Percentiles rank a stretch among this genome's conserved stretches.
phyloP scores from a whole-genome alignment of 1,284 basidiomycete genomes.

The Ceratobasidium sp. region DNA sequence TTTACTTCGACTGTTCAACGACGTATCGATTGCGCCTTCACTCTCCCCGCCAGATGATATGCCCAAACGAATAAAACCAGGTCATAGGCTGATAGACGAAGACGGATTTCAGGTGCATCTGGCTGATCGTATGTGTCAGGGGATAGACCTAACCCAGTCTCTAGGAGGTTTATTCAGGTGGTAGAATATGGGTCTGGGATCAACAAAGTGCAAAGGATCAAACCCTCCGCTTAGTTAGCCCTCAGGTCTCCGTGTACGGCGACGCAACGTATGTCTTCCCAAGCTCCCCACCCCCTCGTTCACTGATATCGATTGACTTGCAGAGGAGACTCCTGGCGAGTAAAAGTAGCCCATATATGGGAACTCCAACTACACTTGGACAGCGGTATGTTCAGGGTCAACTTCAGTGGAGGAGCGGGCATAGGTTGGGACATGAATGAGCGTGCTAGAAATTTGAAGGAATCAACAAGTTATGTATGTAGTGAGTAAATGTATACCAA shows the following conservation, averaged over 20 bases:
- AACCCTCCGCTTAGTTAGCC: constrained; percentile 42
- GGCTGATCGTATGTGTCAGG: background rate
- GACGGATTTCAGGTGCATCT: constrained; percentile 19
- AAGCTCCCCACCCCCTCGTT: background rate
- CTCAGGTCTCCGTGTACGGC: constrained; percentile 39
- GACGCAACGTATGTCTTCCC: constrained; percentile 43
- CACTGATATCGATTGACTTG: constrained; percentile 57
- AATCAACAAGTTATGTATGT: constrained; percentile 46
- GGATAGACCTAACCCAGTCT: constrained; percentile 54
- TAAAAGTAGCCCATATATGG: constrained; percentile 67
- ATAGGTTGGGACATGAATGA: constrained; percentile 66
- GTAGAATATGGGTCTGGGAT: constrained; percentile 76
- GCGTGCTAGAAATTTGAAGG: constrained; percentile 64
- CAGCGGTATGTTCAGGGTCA: constrained; percentile 68
- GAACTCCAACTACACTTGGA: constrained; percentile 73
- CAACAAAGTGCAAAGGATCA: constrained; percentile 64
- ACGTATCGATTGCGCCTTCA: constrained; percentile 63
- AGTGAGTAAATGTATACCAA: constrained; percentile 11
- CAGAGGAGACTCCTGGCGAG: constrained; percentile 80
- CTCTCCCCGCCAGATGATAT: constrained; percentile 56
- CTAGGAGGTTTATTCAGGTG: constrained; percentile 73
- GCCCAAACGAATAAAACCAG: constrained; percentile 49
- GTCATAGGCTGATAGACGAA: constrained; percentile 31
- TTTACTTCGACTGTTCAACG: constrained; percentile 70
- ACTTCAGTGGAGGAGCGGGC: constrained; percentile 71